Evolutionary conservation across 495 filamentous ascomycete species (phyloP).

Genomic region (Neurospora africana): DNA sequence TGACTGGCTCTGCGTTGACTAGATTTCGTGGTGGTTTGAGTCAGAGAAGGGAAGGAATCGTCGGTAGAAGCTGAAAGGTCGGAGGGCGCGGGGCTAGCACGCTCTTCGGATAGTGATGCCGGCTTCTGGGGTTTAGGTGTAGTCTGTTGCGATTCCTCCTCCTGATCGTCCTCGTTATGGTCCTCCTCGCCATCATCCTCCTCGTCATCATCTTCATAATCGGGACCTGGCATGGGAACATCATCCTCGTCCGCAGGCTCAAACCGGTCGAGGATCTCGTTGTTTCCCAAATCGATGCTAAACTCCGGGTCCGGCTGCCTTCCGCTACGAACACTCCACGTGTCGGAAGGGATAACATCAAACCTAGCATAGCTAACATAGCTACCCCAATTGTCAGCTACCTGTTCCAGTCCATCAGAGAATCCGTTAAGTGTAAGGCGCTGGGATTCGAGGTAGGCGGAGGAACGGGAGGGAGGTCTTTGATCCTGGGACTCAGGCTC

Average conservation of each 20-base stretch:
- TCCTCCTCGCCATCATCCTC: slow-evolving; percentile 2
- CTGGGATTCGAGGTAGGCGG: slow-evolving; percentile 13
- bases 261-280: slow-evolving; percentile 12
- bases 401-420: slow-evolving; percentile 11
- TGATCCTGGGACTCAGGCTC: background rate
- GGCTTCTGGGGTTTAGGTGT: background rate
- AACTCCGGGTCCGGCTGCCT: slow-evolving; percentile 29
- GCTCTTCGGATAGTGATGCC: slow-evolving; percentile 4
- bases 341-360: slow-evolving; percentile 17
- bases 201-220: background rate
- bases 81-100: slow-evolving; percentile 4
- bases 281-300: slow-evolving; percentile 14
- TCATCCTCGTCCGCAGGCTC: slow-evolving; percentile 11
- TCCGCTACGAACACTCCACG: slow-evolving; percentile 25
- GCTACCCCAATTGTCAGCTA: background rate
- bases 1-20: background rate
- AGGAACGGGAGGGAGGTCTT: background rate
- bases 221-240: background rate
- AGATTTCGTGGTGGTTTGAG: slow-evolving; percentile 9
- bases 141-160: background rate
- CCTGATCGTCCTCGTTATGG: background rate
- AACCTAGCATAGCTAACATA: slow-evolving; percentile 9
- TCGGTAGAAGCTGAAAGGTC: slow-evolving; percentile 8
- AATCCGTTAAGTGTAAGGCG: slow-evolving; percentile 17
- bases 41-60: slow-evolving; percentile 26